phyloP scores from a whole-genome alignment of 805 yeast genomes.

The Candida hungchunana region DNA sequence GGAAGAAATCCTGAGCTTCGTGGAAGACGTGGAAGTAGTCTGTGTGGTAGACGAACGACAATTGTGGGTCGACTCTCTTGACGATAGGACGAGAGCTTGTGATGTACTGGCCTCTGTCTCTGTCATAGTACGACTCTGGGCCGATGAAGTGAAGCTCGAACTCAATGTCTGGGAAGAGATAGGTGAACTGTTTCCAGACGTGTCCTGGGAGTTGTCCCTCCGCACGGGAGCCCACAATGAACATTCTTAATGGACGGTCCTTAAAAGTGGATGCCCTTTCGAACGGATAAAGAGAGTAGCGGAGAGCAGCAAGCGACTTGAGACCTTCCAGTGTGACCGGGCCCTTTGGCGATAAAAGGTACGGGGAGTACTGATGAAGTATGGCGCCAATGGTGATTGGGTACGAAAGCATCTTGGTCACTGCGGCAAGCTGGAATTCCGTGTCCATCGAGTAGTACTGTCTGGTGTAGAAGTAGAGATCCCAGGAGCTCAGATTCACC shows the following conservation, averaged over 20 bases:
- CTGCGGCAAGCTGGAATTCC: conserved; percentile 92
- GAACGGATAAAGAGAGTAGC: conserved; percentile 82
- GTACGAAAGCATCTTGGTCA: conserved; percentile 89
- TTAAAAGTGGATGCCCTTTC: conserved; percentile 52
- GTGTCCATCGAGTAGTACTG: conserved; percentile 95
- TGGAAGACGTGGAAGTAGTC: conserved; percentile 88
- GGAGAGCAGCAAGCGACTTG: conserved; percentile 86
- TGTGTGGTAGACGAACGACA: conserved; percentile 79
- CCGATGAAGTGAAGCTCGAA: conserved; percentile 92
- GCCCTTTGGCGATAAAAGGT: conserved; percentile 74
- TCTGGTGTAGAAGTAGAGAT: conserved; percentile 86
- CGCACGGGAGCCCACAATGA: conserved; percentile 86
- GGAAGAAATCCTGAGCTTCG: conserved; percentile 92
- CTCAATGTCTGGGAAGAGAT: conserved; percentile 74
- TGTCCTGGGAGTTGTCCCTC: conserved; percentile 92
- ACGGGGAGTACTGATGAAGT: conserved; percentile 83
- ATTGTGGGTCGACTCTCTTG: conserved; percentile 66
- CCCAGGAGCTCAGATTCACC: conserved; percentile 85
- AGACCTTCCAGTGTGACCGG: conserved; percentile 90
- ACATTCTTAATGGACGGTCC: conserved; percentile 86
- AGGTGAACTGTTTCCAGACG: conserved; percentile 92
- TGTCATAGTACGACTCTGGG: conserved; percentile 83
- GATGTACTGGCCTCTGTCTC: conserved; percentile 58
- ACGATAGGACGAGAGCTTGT: conserved; percentile 61
- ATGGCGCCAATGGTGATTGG: conserved; percentile 86